These are phyloP conservation scores for Pseudomonodictys pantanalensis DNA, from an alignment of 495 filamentous ascomycete species.

Conservation along the genomic window DNA sequence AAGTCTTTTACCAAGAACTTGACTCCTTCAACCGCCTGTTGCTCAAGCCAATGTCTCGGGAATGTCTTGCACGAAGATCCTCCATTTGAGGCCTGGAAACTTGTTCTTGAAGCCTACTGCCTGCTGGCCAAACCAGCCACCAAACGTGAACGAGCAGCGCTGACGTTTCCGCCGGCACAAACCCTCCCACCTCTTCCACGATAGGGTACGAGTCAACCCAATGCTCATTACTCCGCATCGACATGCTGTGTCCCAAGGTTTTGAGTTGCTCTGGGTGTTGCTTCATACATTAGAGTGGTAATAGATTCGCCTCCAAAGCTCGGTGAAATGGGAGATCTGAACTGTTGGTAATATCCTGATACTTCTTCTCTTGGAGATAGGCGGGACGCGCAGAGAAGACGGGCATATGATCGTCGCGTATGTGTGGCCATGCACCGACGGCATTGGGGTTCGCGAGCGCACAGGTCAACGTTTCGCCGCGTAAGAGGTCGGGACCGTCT, in stretches of 20 bases:
- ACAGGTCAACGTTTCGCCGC: background rate
- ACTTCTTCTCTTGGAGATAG: background rate
- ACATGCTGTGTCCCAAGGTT: conserved; percentile 14
- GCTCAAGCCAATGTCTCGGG: conserved; percentile 44
- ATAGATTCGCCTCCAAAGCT: conserved; percentile 9
- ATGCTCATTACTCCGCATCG: conserved; percentile 3
- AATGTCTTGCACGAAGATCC: conserved; percentile 56
- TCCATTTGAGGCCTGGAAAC: conserved; percentile 36
- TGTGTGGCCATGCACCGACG: background rate
- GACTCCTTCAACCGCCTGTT: conserved; percentile 46
- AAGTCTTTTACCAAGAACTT: conserved; percentile 50
- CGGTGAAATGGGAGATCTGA: conserved; percentile 10
- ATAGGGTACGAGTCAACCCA: conserved; percentile 8
- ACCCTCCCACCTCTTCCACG: conserved; percentile 4
- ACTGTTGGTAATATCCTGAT: conserved; percentile 9
- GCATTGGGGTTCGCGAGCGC: background rate
- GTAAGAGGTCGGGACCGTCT: conserved; percentile 1
- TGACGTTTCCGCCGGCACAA: background rate
- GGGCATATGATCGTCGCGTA: background rate
- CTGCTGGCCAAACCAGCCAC: conserved; percentile 56
- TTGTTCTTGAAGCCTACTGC: conserved; percentile 45
- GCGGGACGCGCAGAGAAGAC: background rate
- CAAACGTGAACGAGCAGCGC: conserved; percentile 49
- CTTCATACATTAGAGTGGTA: conserved; percentile 17
- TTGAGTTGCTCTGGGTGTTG: conserved; percentile 15